Percentiles rank a stretch among this genome's conserved stretches.
Evolutionary conservation across 2,329 filamentous ascomycete species (phyloP).

Genomic region (Alternaria viburni): DNA sequence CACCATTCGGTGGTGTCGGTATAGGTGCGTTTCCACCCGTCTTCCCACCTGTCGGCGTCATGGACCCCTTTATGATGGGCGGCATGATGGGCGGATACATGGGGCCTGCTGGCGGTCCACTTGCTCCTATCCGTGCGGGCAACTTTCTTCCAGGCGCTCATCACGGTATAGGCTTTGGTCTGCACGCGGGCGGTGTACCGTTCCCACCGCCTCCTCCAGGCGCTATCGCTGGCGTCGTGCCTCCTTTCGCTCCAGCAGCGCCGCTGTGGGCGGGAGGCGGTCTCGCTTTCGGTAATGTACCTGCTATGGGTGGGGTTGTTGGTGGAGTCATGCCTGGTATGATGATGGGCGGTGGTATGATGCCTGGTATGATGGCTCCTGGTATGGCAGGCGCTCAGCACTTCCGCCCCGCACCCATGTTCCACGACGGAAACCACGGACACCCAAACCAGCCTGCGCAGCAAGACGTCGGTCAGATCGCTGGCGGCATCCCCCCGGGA

Average conservation of each 20-base stretch:
- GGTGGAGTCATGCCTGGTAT: slow-evolving; percentile 12
- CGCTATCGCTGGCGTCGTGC: slow-evolving; percentile 24
- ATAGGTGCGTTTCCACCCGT: slow-evolving; percentile 35
- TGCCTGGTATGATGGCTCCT: slow-evolving; percentile 8
- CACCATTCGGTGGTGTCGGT: slow-evolving; percentile 25
- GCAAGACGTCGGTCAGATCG: slow-evolving; percentile 29
- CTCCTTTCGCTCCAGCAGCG: slow-evolving; percentile 31
- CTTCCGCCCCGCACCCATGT: slow-evolving; percentile 27
- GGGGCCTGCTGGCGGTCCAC: slow-evolving; percentile 29
- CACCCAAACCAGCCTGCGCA: slow-evolving; percentile 29
- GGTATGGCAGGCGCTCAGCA: slow-evolving; percentile 21
- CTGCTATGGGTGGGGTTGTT: slow-evolving; percentile 14
- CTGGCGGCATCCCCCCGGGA: slow-evolving; percentile 36
- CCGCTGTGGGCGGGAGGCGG: slow-evolving; percentile 32
- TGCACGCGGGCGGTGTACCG: slow-evolving; percentile 26
- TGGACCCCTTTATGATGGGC: slow-evolving; percentile 29
- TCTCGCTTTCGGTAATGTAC: slow-evolving; percentile 32
- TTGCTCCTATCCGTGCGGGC: slow-evolving; percentile 32
- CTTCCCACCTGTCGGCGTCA: slow-evolving; percentile 19
- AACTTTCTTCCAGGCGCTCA: slow-evolving; percentile 34
- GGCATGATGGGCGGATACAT: slow-evolving; percentile 1
- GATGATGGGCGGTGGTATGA: slow-evolving; percentile 13
- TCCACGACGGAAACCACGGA: slow-evolving; percentile 30
- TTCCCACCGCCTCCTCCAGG: slow-evolving; percentile 36
- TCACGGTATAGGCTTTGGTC: slow-evolving; percentile 34